These are phyloP conservation scores for Fusarium sp. DNA, from an alignment of 2,329 filamentous ascomycete species.

Conservation along the genomic window DNA sequence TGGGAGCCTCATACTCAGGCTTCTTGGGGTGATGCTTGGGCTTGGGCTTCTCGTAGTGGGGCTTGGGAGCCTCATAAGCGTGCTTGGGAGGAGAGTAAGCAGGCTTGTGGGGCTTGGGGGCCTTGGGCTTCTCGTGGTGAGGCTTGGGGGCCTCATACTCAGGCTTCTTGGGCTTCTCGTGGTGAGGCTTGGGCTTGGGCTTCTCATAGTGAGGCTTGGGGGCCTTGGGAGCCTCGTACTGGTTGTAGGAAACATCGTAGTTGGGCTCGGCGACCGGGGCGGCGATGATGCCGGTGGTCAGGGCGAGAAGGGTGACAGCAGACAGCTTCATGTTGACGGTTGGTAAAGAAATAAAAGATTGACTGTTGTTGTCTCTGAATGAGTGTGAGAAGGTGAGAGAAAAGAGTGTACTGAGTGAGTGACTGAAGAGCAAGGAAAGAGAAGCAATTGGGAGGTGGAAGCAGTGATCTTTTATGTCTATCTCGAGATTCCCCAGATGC, in stretches of 20 bases:
- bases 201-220: slow-evolving; percentile 9
- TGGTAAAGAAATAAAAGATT: background rate
- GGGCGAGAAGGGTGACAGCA: slow-evolving; percentile 35
- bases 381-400: slow-evolving; percentile 10
- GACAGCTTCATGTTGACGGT: slow-evolving; percentile 35
- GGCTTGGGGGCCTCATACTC: slow-evolving; percentile 1
- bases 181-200: slow-evolving; percentile 14
- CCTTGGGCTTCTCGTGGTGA: slow-evolving; percentile 1
- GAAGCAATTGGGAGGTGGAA: background rate
- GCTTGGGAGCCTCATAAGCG: background rate
- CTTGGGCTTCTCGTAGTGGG: slow-evolving; percentile 11
- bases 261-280: slow-evolving; percentile 29
- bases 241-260: slow-evolving; percentile 17
- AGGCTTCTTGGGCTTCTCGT: slow-evolving; percentile 19
- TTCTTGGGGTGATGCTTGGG: slow-evolving; percentile 1
- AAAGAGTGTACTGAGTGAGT: slow-evolving; percentile 24
- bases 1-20: background rate
- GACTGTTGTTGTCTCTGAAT: slow-evolving; percentile 5
- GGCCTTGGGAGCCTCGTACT: slow-evolving; percentile 28
- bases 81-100: background rate
- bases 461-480: slow-evolving; percentile 18
- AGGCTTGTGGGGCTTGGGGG: background rate
- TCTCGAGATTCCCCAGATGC: background rate
- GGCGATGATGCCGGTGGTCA: slow-evolving; percentile 35
- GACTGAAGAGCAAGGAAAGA: slow-evolving; percentile 20